Evolutionary conservation across 2,329 filamentous ascomycete genomes (phyloP), one percentile per base, ranked within the genome.

Genomic region (Colletotrichum falcatum): DNA sequence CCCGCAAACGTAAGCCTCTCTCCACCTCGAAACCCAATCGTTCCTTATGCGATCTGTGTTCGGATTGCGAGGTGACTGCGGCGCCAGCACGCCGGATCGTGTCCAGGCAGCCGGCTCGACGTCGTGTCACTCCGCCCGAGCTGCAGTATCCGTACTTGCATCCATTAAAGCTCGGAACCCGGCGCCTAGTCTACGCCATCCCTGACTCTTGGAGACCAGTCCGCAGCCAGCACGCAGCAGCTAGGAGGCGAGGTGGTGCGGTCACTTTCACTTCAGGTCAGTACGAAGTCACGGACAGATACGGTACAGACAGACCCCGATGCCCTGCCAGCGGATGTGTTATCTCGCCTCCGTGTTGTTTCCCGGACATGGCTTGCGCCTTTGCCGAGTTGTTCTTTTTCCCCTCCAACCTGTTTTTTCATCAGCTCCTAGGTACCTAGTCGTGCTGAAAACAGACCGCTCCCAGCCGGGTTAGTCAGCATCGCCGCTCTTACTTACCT

Each of bases 21-120:
- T n/a, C 55, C 39, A 18, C 30, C 20, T 23, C 28, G 6, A 26
- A 48, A 58, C 51, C 28, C 56, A 69, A 49, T 56, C n/a, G 33
- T 35, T 61, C 30, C 26, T 48, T 48, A 18, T 44, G 23, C 23
- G 30, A 23, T 30, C 61, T n/a, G 18, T 60, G 44, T 39, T 44
- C 56, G 28, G 48, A 37, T 49, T 56, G 39, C 26, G 26, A 54
- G 55, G 51, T 58, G 49, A 66, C 44, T 35, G 49, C 55, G 44
- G 64, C 23, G 23, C 14, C 56, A 23, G 28, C 56, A 54, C 9
- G 42, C n/a, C n/a, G 33, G 46, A 39, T 61, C 39, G 35, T 35
- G 14, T 44, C 37, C 23, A 26, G 9, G 33, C 51, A 46, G 20
- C 16, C 48, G 39, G 63, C 39, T 66, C 33, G 61, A 18, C 28